Conservation (phyloP, 2,329 filamentous ascomycete species). For the Blumeriella jaapii region DNA sequence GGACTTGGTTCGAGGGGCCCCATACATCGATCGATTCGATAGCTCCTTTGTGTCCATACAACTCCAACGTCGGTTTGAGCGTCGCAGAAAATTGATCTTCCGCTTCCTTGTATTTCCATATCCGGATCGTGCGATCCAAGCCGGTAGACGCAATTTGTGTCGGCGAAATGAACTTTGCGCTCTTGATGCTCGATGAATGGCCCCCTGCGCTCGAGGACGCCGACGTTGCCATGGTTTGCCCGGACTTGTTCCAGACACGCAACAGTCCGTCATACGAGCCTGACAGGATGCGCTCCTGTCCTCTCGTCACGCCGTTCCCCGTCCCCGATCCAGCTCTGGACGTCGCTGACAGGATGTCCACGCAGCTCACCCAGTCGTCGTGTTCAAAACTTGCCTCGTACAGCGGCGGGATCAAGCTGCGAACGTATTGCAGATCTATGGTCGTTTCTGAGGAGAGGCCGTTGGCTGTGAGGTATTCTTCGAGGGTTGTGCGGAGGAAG, state of each 20-base stretch:
- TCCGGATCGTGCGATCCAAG: slow-evolving; percentile 70
- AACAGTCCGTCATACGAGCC: slow-evolving; percentile 85
- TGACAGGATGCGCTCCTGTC: slow-evolving; percentile 71
- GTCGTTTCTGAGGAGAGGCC: slow-evolving; percentile 84
- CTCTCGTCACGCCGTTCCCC: slow-evolving; percentile 36
- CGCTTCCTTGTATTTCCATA: slow-evolving; percentile 79
- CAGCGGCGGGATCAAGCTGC: slow-evolving; percentile 77
- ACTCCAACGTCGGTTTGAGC: slow-evolving; percentile 64
- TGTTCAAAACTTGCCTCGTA: slow-evolving; percentile 92
- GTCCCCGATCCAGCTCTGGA: slow-evolving; percentile 50
- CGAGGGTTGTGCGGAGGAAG: slow-evolving; percentile 78
- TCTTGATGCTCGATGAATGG: slow-evolving; percentile 66
- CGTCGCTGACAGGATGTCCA: slow-evolving; percentile 66
- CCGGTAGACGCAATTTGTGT: slow-evolving; percentile 72
- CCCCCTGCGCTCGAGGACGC: slow-evolving; percentile 54
- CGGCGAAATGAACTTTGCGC: slow-evolving; percentile 71
- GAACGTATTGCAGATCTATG: slow-evolving; percentile 83
- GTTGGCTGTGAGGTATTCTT: slow-evolving; percentile 77
- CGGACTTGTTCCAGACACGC: slow-evolving; percentile 80
- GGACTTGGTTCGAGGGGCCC: slow-evolving; percentile 59
- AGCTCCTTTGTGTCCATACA: slow-evolving; percentile 69
- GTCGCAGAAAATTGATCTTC: slow-evolving; percentile 41
- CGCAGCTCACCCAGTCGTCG: slow-evolving; percentile 88
- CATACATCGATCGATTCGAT: slow-evolving; percentile 69
- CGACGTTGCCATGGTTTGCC: slow-evolving; percentile 72